A percentile compares a stretch with the other conserved stretches of the same genome.
Conservation (phyloP, 2,329 filamentous ascomycete species). For the Corinectria fuckeliana region DNA sequence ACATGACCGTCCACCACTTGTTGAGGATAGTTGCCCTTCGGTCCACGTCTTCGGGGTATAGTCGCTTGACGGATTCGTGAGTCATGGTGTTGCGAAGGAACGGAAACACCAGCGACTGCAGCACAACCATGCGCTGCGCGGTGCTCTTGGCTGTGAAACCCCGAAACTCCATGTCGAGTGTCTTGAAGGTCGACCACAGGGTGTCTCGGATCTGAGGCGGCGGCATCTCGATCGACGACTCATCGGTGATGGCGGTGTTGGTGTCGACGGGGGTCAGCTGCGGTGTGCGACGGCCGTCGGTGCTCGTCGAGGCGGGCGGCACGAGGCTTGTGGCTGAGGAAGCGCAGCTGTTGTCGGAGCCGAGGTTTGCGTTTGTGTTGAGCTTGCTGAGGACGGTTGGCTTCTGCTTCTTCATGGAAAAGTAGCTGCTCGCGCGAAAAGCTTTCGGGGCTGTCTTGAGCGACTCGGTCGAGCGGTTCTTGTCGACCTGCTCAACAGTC, state of each 20-base stretch:
- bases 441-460: constrained; percentile 46
- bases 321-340: constrained; percentile 56
- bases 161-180: constrained; percentile 55
- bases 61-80: constrained; percentile 67
- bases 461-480: constrained; percentile 42
- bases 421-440: constrained; percentile 54
- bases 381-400: constrained; percentile 49
- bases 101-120: constrained; percentile 75
- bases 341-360: constrained; percentile 52
- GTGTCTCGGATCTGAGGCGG: constrained; percentile 54
- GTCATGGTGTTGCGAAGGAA: constrained; percentile 75
- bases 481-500: constrained; percentile 35
- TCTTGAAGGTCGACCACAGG: constrained; percentile 62
- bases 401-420: constrained; percentile 58
- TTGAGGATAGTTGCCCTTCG: constrained; percentile 79
- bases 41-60: constrained; percentile 84
- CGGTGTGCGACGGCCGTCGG: constrained; percentile 46
- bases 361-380: constrained; percentile 39
- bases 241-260: constrained; percentile 49
- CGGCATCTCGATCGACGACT: constrained; percentile 55
- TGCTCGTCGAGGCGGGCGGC: constrained; percentile 48
- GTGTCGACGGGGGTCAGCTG: constrained; percentile 49
- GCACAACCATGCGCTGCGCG: constrained; percentile 75
- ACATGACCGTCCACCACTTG: constrained; percentile 86
- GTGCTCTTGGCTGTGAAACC: constrained; percentile 75